Conservation (phyloP, 2,329 filamentous ascomycete species). For the Grosmannia clavigera region DNA sequence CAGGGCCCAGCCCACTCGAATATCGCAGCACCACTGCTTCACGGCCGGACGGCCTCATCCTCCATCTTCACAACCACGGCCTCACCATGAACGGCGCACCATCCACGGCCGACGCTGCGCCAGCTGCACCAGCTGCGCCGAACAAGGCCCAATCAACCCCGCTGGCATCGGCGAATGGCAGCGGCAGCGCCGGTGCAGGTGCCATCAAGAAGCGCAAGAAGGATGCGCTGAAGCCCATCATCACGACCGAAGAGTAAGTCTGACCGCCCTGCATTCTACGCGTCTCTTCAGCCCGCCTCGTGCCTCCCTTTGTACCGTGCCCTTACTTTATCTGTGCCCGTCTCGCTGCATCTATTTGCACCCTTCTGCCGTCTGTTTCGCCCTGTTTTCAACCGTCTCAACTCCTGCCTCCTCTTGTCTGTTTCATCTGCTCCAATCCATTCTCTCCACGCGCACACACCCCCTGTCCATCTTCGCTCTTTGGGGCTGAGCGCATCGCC, state of each 20-base stretch:
- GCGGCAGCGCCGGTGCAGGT: neutral
- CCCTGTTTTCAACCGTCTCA: neutral
- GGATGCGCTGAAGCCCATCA: slow-evolving; percentile 61
- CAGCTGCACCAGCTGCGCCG: neutral
- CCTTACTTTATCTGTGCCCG: neutral
- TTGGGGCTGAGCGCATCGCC: neutral
- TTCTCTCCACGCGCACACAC: neutral
- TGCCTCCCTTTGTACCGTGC: neutral
- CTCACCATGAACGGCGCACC: slow-evolving; percentile 12
- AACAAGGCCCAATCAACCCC: slow-evolving; percentile 4
- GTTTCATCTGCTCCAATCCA: neutral
- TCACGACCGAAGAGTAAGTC: slow-evolving; percentile 42
- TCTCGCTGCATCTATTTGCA: neutral
- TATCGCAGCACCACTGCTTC: neutral
- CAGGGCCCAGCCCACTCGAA: neutral
- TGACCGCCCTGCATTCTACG: neutral
- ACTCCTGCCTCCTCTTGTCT: neutral
- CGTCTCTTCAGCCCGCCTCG: neutral
- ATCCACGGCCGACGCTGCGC: slow-evolving; percentile 4
- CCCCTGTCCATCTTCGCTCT: neutral
- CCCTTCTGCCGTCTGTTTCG: neutral
- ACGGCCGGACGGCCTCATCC: slow-evolving; percentile 2
- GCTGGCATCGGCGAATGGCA: slow-evolving; percentile 4
- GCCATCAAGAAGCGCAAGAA: slow-evolving; percentile 59
- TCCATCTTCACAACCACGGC: neutral